Base-by-base conservation (phyloP, 768 basidiomycete genomes). In the Clathrus columnatus region DNA sequence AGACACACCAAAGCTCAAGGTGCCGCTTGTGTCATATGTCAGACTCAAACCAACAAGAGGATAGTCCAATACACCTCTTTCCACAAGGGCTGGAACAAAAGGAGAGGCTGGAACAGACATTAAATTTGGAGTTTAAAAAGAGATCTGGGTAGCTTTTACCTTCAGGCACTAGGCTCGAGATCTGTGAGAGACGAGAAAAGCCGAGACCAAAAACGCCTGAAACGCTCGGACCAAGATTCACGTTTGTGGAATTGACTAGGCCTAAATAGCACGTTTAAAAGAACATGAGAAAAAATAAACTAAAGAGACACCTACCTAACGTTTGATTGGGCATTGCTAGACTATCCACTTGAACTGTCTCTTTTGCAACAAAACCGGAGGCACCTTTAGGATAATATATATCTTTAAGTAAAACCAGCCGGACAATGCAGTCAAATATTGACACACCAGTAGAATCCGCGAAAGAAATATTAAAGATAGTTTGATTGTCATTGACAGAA, bases 201-300 rank as follows among this genome's bases (percentile, higher is more conserved):
- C 88, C 87, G 26, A 91, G 70, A 20, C 88, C 88, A 20, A 91
- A 63, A 32, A 91, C 68, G 2, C 88, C 88, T 56, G 85, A 90
- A 7, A 81, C 72, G 48, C 84, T 66, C 62, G 86, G 80, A 8
- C 70, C 69, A 59, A 90, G 69, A 16, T 79, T 74, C 29, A 89
- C 74, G 62, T 84, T 85, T 20, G 80, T 81, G 41, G 75, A 66
- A 1, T 79, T 81, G 41, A 84, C 73, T 48, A 89, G 62, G 17
- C 80, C 86, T 89, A 44, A 11, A 45, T 32, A 21, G 16, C 16
- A n/a, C 11, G 21, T 30, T 18, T 62, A 27, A n/a, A 43, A 11
- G 45, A 48, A 43, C 21, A 17, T 18, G 16, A 14, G 24, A 1
- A 41, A 11, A 36, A 36, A 36, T 36, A 36, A 36, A 28, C 8